Percentiles rank a stretch among this genome's conserved stretches.
Evolutionary conservation across 257 asterid species (phyloP).

Genomic region (Verbascum thapsus): DNA sequence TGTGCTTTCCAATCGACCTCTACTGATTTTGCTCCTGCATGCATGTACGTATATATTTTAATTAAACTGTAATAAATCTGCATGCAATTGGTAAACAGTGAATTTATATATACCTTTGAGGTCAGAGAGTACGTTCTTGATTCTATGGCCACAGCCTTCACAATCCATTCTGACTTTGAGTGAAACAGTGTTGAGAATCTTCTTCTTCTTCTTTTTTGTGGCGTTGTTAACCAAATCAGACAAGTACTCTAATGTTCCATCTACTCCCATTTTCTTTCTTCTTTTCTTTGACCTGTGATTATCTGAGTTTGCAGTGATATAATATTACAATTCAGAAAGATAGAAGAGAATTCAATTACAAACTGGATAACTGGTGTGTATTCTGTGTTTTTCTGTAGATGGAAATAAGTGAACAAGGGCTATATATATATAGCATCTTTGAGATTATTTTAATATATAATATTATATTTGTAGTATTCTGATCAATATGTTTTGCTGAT

Average conservation of each 20-base stretch:
- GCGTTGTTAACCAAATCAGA: conserved; percentile 55
- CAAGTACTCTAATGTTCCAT: conserved; percentile 76
- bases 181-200: conserved; percentile 53
- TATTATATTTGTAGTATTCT: no score
- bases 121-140: conserved; percentile 57
- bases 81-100: no score
- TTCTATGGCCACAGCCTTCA: conserved; percentile 79
- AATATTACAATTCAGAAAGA: no score
- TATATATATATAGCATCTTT: conserved; percentile 19
- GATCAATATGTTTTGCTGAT: neutral
- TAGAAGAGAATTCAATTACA: no score
- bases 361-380: no score
- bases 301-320: neutral
- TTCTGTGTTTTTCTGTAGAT: conserved; percentile 13
- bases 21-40: conserved; percentile 75
- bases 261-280: conserved; percentile 57
- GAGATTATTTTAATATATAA: no score
- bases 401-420: conserved; percentile 12
- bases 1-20: conserved; percentile 79
- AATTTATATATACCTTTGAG: conserved; percentile 58
- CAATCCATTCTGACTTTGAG: conserved; percentile 85
- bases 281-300: neutral
- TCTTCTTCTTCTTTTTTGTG: conserved; percentile 64
- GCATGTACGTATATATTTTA: neutral
- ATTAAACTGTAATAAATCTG: no score